Conservation (phyloP, 192 early-diverging fungal genomes). For the Coemansia sp. region DNA sequence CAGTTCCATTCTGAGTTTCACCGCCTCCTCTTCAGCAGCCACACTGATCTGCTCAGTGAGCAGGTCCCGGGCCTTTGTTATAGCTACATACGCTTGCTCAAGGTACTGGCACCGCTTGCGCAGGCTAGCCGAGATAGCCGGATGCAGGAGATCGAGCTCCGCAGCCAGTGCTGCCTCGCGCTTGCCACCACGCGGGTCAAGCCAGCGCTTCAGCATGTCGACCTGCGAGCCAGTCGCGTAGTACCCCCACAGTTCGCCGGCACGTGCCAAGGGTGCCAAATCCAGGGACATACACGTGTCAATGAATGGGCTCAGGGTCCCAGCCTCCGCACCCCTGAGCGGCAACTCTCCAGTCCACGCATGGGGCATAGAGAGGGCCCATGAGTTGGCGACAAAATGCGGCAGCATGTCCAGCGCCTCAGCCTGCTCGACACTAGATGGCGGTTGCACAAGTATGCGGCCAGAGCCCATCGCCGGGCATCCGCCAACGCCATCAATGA, state of each 20-base stretch:
- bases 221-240: slow-evolving; percentile 58
- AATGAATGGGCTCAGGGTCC: neutral
- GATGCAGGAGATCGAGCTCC: slow-evolving; percentile 57
- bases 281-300: neutral
- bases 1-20: slow-evolving; percentile 22
- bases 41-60: slow-evolving; percentile 28
- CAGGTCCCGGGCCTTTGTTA: slow-evolving; percentile 19
- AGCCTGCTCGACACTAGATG: slow-evolving; percentile 46
- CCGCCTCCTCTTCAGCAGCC: slow-evolving; percentile 1
- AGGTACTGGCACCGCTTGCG: slow-evolving; percentile 55
- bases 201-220: slow-evolving; percentile 67
- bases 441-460: slow-evolving; percentile 61
- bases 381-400: slow-evolving; percentile 16
- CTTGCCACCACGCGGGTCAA: slow-evolving; percentile 69
- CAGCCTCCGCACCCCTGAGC: neutral
- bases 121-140: slow-evolving; percentile 55
- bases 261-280: slow-evolving; percentile 6
- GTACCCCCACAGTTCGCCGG: slow-evolving; percentile 55
- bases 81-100: slow-evolving; percentile 29
- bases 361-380: slow-evolving; percentile 49
- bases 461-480: slow-evolving; percentile 53
- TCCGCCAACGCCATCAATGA: slow-evolving; percentile 78
- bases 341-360: slow-evolving; percentile 38
- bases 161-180: slow-evolving; percentile 66
- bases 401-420: slow-evolving; percentile 19